Base-by-base conservation (phyloP, 345 rosid species). In the Alliaria petiolata region DNA sequence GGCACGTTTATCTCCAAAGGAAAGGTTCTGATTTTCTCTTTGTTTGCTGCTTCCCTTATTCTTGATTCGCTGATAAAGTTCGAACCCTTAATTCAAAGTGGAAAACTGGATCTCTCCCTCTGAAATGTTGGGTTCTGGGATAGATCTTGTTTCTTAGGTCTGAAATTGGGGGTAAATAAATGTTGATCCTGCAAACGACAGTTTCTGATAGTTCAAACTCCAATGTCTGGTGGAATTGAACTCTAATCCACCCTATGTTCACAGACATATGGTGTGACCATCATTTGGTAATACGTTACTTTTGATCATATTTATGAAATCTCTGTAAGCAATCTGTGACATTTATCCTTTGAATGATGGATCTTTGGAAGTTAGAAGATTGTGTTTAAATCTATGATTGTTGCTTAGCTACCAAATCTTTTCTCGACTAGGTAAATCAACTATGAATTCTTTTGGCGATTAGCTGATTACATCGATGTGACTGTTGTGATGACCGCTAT, bases 1-100 rank as follows among this genome's bases (percentile, higher is more conserved):
- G 98, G 98, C 51, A 93, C 87, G 81, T 93, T 93, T 68, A 91
- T 93, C 74, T 17, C 87, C 25, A 90, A 93, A 79, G 92, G 61
- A 68, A 90, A 93, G 93, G 98, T 93, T 64, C 42, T n/a, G 72
- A 12, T 19, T 7, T 57, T 34, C 13, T 50, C 13, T 17, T 34
- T 54, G 10, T 42, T 62, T 62, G 30, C n/a, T n/a, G n/a, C 39
- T 45, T 72, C 44, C 57, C 31, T 54, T 3, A 7, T 8, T 38
- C 31, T 58, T 50, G 33, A 14, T 53, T 46, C 4, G 4, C 28
- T 43, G 39, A 13, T 47, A 6, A 35, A 2, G 19, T 28, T 44
- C 12, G 52, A 67, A 40, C 51, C 50, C 52, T 22, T 42, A 17
- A 17, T 26, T 28, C 10, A 1, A 67, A 39, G 22, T 50, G 3